Evolutionary conservation across 768 basidiomycete genomes (phyloP), one percentile per base, ranked within the genome.

Genomic region (Sporobolomyces roseus): DNA sequence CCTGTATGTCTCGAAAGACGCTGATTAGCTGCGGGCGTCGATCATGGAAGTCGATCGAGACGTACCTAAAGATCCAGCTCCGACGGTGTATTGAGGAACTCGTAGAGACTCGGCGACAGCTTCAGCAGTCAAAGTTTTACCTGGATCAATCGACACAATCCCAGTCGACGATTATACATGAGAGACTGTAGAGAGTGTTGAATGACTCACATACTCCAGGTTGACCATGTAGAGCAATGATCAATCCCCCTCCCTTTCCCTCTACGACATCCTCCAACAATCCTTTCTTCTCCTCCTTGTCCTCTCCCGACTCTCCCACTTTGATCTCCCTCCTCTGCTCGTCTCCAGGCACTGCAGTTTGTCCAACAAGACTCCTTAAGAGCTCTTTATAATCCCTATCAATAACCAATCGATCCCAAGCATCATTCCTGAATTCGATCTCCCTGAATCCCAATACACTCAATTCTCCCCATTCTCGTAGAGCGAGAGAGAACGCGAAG

Each of bases 91-190:
- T 13, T 61, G 60, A 27, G 66, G 66, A 8, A 62, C 94, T 74
- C 96, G 97, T 61, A 98, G 82, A 89, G 97, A 94, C 79, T 96
- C 97, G 12, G 94, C 94, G 68, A 99, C 97, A 82, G 97, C 94
- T 49, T 94, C 84, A 5, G 94, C 94, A 80, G 98, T 91, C 14
- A 99, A 83, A 0, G 94, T 99, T 81, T 99, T 99, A 66, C 94
- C 94, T 10, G 92, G 94, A 77, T 93, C 94, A 41, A 9, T 41
- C 38, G 2, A 94, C 94, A 63, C 93, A 93, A 21, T 94, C 94
- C 73, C 89, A 89, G 4, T 97, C 84, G 53, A 97, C 83, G 59
- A 98, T 90, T 27, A 45, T 27, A 48, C 46, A 48, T 12, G 46
- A 48, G 46, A 19, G 21, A 48, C 10, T 9, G 10, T 41, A 9